A percentile compares a stretch with the other conserved stretches of the same genome.
These are phyloP conservation scores for Tilletiaria anomala DNA, from an alignment of 1,284 basidiomycete species.

Conservation along the genomic window DNA sequence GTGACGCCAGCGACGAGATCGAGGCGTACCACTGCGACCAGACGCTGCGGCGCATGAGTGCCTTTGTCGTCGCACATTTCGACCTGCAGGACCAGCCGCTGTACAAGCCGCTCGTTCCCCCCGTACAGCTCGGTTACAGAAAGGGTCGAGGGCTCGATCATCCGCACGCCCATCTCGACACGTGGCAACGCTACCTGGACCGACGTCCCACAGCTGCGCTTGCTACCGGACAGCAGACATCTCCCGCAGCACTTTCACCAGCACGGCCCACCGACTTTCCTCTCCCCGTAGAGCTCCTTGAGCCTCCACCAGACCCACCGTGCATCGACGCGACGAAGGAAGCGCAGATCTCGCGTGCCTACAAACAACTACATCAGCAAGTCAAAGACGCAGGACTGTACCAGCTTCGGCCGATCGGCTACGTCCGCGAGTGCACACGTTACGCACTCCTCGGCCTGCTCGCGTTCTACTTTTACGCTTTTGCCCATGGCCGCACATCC, in stretches of 20 bases:
- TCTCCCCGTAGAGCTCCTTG: slow-evolving; percentile 30
- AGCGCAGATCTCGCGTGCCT: slow-evolving; percentile 59
- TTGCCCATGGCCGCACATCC: slow-evolving; percentile 2
- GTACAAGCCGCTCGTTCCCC: slow-evolving; percentile 75
- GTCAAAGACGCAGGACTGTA: slow-evolving; percentile 72
- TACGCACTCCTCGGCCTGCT: slow-evolving; percentile 54
- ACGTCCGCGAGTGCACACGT: slow-evolving; percentile 69
- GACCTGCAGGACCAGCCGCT: slow-evolving; percentile 43
- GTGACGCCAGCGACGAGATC: slow-evolving; percentile 88
- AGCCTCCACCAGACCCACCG: slow-evolving; percentile 40
- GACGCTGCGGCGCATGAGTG: slow-evolving; percentile 53
- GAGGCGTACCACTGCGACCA: slow-evolving; percentile 71
- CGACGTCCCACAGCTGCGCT: not conserved
- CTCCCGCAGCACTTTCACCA: not conserved
- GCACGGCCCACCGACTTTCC: slow-evolving; percentile 18
- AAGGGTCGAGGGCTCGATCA: slow-evolving; percentile 27
- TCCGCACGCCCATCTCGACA: slow-evolving; percentile 28
- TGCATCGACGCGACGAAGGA: slow-evolving; percentile 50
- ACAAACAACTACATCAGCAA: slow-evolving; percentile 61
- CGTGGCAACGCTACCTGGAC: slow-evolving; percentile 9
- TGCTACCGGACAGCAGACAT: not conserved
- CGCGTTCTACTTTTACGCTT: slow-evolving; percentile 49
- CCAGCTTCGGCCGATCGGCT: slow-evolving; percentile 68
- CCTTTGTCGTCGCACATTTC: slow-evolving; percentile 63
- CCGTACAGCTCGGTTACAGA: slow-evolving; percentile 60